phyloP scores from a whole-genome alignment of 495 filamentous ascomycete species.

The Lichenothelia convexa region DNA sequence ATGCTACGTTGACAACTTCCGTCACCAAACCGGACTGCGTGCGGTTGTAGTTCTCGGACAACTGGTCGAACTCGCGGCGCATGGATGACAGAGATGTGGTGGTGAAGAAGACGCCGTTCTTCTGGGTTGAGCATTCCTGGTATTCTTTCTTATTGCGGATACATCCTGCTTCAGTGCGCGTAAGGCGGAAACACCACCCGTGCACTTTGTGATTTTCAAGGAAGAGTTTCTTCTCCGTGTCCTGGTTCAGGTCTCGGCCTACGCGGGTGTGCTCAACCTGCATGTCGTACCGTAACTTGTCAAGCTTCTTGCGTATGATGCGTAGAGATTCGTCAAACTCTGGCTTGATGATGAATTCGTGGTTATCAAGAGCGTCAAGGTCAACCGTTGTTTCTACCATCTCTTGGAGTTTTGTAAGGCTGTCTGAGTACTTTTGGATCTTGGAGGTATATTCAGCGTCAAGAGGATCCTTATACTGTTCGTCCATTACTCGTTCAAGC shows the following conservation, averaged over 20 bases:
- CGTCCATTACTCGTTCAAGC: conserved; percentile 87
- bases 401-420: conserved; percentile 72
- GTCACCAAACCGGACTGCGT: conserved; percentile 82
- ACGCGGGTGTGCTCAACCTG: conserved; percentile 60
- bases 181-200: conserved; percentile 93
- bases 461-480: conserved; percentile 72
- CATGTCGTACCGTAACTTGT: conserved; percentile 71
- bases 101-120: conserved; percentile 97
- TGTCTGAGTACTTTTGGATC: conserved; percentile 52
- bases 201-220: conserved; percentile 90
- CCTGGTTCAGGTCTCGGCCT: conserved; percentile 69
- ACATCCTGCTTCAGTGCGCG: conserved; percentile 74
- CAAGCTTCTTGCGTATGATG: conserved; percentile 76
- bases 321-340: conserved; percentile 87
- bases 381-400: conserved; percentile 99
- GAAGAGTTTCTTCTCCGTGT: conserved; percentile 95
- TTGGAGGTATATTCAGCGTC: conserved; percentile 80
- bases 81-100: conserved; percentile 65
- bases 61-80: conserved; percentile 81
- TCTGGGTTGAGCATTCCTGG: conserved; percentile 93
- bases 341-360: conserved; percentile 97
- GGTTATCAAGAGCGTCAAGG: conserved; percentile 83
- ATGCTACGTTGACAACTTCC: conserved; percentile 83
- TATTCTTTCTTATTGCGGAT: conserved; percentile 84
- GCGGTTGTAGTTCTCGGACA: conserved; percentile 87